Evolutionary conservation across 192 early-diverging fungal genomes (phyloP), one percentile per base, ranked within the genome.

Genomic region (Rhizoclosmatium globosum): DNA sequence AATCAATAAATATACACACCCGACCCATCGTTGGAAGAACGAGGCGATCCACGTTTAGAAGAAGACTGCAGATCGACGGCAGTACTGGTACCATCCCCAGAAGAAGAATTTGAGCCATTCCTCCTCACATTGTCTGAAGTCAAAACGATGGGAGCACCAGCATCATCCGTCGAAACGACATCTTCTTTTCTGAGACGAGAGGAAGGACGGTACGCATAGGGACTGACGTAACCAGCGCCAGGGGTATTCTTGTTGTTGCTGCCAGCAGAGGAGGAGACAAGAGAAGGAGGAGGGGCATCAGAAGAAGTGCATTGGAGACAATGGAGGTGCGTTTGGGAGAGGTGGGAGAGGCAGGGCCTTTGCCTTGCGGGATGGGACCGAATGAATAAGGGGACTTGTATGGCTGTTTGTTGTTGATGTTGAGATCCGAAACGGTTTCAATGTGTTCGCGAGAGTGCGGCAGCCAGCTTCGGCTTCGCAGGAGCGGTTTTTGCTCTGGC

Each of bases 131-230:
- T 57, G 9, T 57, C 56, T 7, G n/a, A n/a, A 21, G 60, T 21
- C 4, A 62, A 4, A 23, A 62, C 60, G 21, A 62, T 62, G 4
- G 60, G 60, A 17, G 17, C 31, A 4, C 60, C 60, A 62, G 17
- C 4, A 38, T 62, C 60, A 62, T 62, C 60, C n/a, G 60, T 31
- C 60, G 21, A 17, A 21, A 21, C 60, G 21, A 62, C 60, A 62
- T 62, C 60, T 4, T 31, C 7, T 4, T 62, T 62, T 4, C 60
- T 4, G 13, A 38, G 6, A 23, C 69, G 3, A 13, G 69, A 71
- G 6, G 69, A 71, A 3, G 74, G 74, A 17, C 64, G 39, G 47
- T 76, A 76, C 21, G 74, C 74, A 45, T 76, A 76, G 9, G 74
- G 74, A 67, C 74, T 76, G 44, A 76, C 64, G 50, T 76, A 76